A percentile compares a stretch with the other conserved stretches of the same genome.
phyloP scores from a whole-genome alignment of 306 rosid genomes.

The Biancaea sappan region DNA sequence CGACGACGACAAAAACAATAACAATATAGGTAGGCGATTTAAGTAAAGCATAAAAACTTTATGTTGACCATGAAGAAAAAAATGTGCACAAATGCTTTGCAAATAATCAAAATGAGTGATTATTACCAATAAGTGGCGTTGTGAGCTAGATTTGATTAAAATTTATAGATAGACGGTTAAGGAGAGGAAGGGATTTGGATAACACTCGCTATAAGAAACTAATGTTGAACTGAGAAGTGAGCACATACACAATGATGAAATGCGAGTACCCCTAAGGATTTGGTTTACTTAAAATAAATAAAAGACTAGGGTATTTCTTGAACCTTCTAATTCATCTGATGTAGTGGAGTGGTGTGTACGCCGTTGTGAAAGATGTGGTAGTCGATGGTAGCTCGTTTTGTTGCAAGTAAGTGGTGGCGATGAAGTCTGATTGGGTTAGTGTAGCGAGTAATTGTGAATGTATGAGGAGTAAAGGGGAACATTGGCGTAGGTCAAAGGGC shows the following conservation, averaged over 20 bases:
- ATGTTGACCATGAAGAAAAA: neutral
- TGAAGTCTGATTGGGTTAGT: no score
- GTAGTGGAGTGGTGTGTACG: no score
- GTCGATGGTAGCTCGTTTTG: no score
- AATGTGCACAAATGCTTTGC: neutral
- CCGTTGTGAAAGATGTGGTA: no score
- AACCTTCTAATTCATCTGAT: conserved; percentile 41
- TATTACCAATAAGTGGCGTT: conserved; percentile 32
- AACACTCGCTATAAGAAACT: neutral
- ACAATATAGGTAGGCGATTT: no score
- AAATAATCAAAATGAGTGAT: neutral
- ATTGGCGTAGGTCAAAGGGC: no score
- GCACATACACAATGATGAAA: neutral
- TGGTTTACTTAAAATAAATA: conserved; percentile 30
- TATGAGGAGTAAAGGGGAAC: no score
- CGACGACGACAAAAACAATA: neutral
- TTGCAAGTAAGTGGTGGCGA: no score
- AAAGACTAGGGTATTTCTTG: conserved; percentile 31
- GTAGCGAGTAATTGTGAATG: no score
- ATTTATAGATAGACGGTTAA: conserved; percentile 1
- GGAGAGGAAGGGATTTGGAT: conserved; percentile 18
- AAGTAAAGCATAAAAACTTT: neutral
- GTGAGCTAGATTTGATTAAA: conserved; percentile 23
- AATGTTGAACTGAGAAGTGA: neutral
- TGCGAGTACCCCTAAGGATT: neutral